phyloP scores from a whole-genome alignment of 768 basidiomycete species.

The Jaapia argillacea region DNA sequence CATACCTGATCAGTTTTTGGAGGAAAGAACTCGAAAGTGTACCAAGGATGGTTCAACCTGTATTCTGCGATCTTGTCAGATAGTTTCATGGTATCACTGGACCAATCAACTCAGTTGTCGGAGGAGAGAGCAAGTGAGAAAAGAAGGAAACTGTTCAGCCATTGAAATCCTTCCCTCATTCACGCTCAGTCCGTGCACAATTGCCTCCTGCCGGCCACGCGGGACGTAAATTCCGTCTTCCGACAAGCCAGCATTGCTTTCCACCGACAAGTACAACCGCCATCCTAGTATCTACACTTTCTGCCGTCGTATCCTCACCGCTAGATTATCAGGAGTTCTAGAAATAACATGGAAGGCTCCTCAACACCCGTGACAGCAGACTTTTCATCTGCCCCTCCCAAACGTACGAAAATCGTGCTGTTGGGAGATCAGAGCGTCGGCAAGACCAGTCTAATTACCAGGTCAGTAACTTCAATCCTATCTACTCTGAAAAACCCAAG shows the following conservation, averaged over 20 bases:
- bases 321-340: too few species aligned
- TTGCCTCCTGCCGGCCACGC: not conserved
- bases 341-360: not conserved
- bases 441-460: conserved; percentile 96
- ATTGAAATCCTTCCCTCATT: not conserved
- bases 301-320: too few species aligned
- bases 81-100: conserved; percentile 72
- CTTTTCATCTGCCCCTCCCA: conserved; percentile 82
- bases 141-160: not conserved
- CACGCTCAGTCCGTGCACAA: not conserved
- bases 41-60: conserved; percentile 52
- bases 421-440: conserved; percentile 97
- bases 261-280: too few species aligned
- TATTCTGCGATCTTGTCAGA: conserved; percentile 51
- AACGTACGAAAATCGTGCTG: conserved; percentile 93
- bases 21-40: conserved; percentile 95
- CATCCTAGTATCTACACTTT: too few species aligned
- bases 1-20: conserved; percentile 83
- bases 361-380: conserved; percentile 64
- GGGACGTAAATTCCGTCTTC: not conserved
- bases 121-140: not conserved
- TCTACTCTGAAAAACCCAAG: too few species aligned
- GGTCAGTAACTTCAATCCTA: conserved; percentile 45
- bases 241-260: too few species aligned
- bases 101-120: not conserved